phyloP scores from a whole-genome alignment of 1,284 basidiomycete genomes.

The Naganishia albida region DNA sequence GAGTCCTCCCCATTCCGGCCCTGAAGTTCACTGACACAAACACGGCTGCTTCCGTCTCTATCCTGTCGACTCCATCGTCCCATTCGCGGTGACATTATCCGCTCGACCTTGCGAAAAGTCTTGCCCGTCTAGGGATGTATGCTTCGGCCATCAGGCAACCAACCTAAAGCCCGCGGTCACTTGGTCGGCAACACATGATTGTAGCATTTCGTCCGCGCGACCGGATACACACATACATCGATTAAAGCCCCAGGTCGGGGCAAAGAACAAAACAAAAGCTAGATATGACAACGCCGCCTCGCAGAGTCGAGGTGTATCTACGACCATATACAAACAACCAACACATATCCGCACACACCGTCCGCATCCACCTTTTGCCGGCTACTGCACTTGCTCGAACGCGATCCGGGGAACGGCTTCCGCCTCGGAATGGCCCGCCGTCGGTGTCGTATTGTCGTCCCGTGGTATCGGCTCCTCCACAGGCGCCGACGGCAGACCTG shows the following conservation, averaged over 20 bases:
- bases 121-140: too few relatives aligned
- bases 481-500: not conserved
- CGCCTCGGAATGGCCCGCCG: not conserved
- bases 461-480: not conserved
- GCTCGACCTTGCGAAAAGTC: too few relatives aligned
- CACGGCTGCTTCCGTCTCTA: too few relatives aligned
- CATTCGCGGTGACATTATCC: too few relatives aligned
- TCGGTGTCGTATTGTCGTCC: not conserved
- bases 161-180: too few relatives aligned
- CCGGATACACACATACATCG: too few relatives aligned
- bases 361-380: too few relatives aligned
- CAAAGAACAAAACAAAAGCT: not conserved
- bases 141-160: too few relatives aligned
- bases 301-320: not conserved
- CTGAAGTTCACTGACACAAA: too few relatives aligned
- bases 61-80: too few relatives aligned
- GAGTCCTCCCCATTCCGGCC: too few relatives aligned
- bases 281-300: conserved; percentile 17
- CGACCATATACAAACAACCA: conserved; percentile 21
- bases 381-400: conserved; percentile 15
- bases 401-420: conserved; percentile 22
- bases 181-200: not conserved
- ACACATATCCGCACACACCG: not conserved
- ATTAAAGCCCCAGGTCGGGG: too few relatives aligned
- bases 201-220: not conserved